Evolutionary conservation across 257 asterid genomes (phyloP).

Genomic region (Lycium ferocissimum): DNA sequence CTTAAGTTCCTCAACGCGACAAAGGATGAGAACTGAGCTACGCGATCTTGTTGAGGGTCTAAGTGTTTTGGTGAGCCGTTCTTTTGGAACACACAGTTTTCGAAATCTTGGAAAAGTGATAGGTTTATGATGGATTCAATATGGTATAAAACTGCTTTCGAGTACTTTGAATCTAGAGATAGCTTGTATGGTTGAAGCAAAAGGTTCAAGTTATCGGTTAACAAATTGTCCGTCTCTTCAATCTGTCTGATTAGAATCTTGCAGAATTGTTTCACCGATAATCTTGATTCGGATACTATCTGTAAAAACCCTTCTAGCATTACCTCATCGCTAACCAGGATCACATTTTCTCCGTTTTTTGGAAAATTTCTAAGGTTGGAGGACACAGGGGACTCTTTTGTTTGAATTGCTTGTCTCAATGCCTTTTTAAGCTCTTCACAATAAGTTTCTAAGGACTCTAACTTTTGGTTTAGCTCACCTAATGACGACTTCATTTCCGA

Average conservation of each 20-base stretch:
- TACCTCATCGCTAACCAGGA: slow-evolving; percentile 70
- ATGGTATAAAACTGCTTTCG: slow-evolving; percentile 66
- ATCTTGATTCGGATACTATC: slow-evolving; percentile 80
- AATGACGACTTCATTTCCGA: slow-evolving; percentile 71
- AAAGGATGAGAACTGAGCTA: slow-evolving; percentile 67
- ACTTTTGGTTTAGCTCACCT: slow-evolving; percentile 65
- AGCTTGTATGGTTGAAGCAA: slow-evolving; percentile 72
- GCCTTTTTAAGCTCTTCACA: slow-evolving; percentile 87
- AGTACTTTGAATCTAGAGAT: slow-evolving; percentile 61
- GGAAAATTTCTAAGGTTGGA: slow-evolving; percentile 50
- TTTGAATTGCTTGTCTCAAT: slow-evolving; percentile 53
- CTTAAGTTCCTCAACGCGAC: slow-evolving; percentile 78
- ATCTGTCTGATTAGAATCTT: slow-evolving; percentile 61
- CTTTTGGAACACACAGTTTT: slow-evolving; percentile 76
- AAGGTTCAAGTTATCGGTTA: slow-evolving; percentile 60
- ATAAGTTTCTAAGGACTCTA: slow-evolving; percentile 72
- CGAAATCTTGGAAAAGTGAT: slow-evolving; percentile 81
- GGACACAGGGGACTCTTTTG: slow-evolving; percentile 38
- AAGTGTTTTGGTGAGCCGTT: slow-evolving; percentile 68
- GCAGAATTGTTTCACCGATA: slow-evolving; percentile 87
- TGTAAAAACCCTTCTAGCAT: slow-evolving; percentile 93
- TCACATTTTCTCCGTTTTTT: slow-evolving; percentile 42
- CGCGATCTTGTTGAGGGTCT: slow-evolving; percentile 73
- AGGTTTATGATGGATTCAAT: slow-evolving; percentile 84
- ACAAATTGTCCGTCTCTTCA: slow-evolving; percentile 53